Evolutionary conservation across 2,329 filamentous ascomycete genomes (phyloP).

Genomic region (Cladophialophora psammophila): DNA sequence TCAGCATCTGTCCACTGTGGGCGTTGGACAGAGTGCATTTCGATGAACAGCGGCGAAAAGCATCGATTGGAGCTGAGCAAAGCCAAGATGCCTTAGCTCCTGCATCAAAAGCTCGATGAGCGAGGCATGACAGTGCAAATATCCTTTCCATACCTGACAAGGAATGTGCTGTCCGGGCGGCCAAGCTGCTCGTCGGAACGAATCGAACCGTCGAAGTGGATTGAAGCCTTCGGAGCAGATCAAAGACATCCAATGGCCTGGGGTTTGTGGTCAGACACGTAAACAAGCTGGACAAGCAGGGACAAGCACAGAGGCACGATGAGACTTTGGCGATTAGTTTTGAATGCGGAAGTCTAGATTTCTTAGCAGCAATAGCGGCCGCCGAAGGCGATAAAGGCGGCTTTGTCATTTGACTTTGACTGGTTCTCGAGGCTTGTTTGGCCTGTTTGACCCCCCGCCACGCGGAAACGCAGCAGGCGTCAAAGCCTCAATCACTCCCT

Average conservation of each 20-base stretch:
- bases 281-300: neutral
- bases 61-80: neutral
- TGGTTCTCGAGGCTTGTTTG: constrained; percentile 8
- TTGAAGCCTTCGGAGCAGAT: constrained; percentile 1
- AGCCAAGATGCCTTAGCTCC: neutral
- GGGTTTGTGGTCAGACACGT: neutral
- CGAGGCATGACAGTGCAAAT: neutral
- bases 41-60: neutral
- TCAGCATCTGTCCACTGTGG: neutral
- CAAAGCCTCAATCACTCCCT: constrained; percentile 15
- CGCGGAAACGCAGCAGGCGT: constrained; percentile 13
- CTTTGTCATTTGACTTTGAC: constrained; percentile 21
- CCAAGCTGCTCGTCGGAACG: neutral
- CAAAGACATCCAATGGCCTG: neutral
- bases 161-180: neutral
- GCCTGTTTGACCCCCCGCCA: constrained; percentile 15
- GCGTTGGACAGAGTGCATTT: neutral
- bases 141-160: neutral
- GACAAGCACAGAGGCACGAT: neutral
- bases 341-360: constrained; percentile 6
- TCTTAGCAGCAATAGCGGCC: neutral
- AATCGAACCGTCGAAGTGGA: neutral
- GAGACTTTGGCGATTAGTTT: neutral
- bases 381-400: neutral
- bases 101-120: neutral